Percentiles rank a stretch among this genome's conserved stretches.
Evolutionary conservation across 345 rosid genomes (phyloP).

Genomic region (Angophora floribunda): DNA sequence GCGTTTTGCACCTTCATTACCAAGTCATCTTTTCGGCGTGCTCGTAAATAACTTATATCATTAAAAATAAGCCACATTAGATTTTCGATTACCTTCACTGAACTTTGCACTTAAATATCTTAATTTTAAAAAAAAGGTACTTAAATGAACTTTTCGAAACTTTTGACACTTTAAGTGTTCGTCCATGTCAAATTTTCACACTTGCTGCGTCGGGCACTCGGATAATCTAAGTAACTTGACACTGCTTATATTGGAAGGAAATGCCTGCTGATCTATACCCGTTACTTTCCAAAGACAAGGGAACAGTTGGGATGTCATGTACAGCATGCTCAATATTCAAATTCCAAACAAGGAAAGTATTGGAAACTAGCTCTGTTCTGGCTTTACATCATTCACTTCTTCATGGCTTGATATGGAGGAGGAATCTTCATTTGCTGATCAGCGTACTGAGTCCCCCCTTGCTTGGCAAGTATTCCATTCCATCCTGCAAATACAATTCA

Average conservation of each 20-base stretch:
- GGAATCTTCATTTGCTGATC: background rate
- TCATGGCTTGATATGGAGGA: background rate
- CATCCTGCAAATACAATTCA: background rate
- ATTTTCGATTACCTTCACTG: no score
- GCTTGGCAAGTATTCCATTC: background rate
- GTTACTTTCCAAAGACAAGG: background rate
- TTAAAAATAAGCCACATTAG: no score
- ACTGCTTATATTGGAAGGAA: background rate
- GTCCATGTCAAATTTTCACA: no score
- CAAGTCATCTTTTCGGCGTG: no score
- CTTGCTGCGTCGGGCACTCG: no score
- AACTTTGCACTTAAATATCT: no score
- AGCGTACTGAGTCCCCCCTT: background rate
- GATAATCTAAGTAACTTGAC: background rate
- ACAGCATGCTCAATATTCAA: background rate
- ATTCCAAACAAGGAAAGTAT: background rate
- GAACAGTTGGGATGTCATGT: background rate
- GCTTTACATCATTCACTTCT: background rate
- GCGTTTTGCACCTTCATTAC: no score
- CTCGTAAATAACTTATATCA: no score
- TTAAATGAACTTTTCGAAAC: no score
- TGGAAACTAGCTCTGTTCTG: background rate
- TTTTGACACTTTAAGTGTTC: no score
- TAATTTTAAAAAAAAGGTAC: no score
- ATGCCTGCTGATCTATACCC: background rate